Conservation (phyloP, 495 filamentous ascomycete species). For the Halenospora varia region DNA sequence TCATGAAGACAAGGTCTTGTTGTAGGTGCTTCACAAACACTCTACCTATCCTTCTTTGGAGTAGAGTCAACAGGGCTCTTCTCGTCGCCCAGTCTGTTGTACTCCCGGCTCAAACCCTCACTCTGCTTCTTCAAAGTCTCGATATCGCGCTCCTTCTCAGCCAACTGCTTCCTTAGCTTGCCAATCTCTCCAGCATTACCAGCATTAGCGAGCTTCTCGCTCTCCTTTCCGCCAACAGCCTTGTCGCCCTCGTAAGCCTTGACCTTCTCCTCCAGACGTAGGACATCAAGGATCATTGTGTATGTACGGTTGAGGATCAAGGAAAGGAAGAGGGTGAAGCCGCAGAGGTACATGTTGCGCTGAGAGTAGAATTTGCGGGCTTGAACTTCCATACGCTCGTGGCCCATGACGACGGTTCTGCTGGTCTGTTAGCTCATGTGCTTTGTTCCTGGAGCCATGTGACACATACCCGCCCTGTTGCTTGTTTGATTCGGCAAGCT, state of each 20-base stretch:
- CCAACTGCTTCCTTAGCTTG: constrained; percentile 62
- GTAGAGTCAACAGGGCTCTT: constrained; percentile 30
- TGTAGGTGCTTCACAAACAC: not conserved
- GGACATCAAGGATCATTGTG: constrained; percentile 90
- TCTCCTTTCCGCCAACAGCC: constrained; percentile 67
- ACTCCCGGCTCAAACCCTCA: constrained; percentile 72
- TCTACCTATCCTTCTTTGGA: constrained; percentile 34
- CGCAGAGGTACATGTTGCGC: constrained; percentile 99
- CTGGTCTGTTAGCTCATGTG: constrained; percentile 23
- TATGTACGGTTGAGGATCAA: constrained; percentile 99
- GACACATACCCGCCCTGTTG: constrained; percentile 40
- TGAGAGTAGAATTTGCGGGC: constrained; percentile 99
- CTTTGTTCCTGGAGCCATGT: not conserved
- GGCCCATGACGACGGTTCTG: constrained; percentile 70
- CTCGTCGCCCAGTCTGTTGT: constrained; percentile 77
- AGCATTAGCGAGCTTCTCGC: constrained; percentile 56
- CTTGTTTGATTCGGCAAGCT: constrained; percentile 59
- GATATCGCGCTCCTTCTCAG: constrained; percentile 67
- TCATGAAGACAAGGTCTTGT: not conserved
- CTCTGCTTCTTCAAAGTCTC: constrained; percentile 83
- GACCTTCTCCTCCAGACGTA: constrained; percentile 89
- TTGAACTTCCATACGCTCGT: constrained; percentile 95
- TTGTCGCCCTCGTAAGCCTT: constrained; percentile 81
- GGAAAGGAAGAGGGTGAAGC: constrained; percentile 97
- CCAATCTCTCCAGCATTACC: constrained; percentile 73